Base-by-base conservation (phyloP, 2,329 filamentous ascomycete genomes). In the Pseudogymnoascus sp. region DNA sequence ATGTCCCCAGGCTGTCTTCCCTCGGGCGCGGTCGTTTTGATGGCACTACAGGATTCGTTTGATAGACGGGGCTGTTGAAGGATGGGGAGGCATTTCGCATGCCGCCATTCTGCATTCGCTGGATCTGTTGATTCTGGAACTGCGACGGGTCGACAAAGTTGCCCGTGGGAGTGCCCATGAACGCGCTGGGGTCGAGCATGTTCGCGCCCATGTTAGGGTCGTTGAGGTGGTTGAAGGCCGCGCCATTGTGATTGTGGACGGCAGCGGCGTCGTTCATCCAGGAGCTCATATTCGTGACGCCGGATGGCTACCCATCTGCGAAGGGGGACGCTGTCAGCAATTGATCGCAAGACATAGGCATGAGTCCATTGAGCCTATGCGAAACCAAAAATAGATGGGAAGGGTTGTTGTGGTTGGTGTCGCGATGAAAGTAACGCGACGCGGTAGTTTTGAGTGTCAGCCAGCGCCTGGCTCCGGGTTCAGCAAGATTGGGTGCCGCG, bases 1-100 rank as follows among this genome's bases (percentile, higher is more conserved):
- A 95, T 73, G 89, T 87, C 68, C 87, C 88, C 71, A 94, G 82
- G 71, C 87, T 92, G 75, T 97, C 92, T 76, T 96, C 91, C 72
- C 85, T 81, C 60, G 89, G 88, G 55, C 90, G 84, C 61, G 90
- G 84, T 71, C 94, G 86, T 78, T 97, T 99, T 21, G 92, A 93
- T 63, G 93, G 93, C 68, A 96, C 87, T 71, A 96, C 86, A 58
- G 89, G 82, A 76, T 90, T 93, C 68, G 91, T 91, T 73, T 92
- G 89, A 79, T 93, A 95, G 71, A 85, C 84, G 65, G 88, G 84
- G 71, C 89, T 90, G 71, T 88, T 84, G 74, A 90, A 93, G 63
- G 86, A 86, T 48, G 90, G 89, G 61, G 91, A 92, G 65, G 86
- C 86, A 76, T 91, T 92, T 81, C 91, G 90, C 80, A 90, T 88